These are phyloP conservation scores for Rhizopogon sp. DNA, from an alignment of 768 basidiomycete genomes.

Conservation along the genomic window DNA sequence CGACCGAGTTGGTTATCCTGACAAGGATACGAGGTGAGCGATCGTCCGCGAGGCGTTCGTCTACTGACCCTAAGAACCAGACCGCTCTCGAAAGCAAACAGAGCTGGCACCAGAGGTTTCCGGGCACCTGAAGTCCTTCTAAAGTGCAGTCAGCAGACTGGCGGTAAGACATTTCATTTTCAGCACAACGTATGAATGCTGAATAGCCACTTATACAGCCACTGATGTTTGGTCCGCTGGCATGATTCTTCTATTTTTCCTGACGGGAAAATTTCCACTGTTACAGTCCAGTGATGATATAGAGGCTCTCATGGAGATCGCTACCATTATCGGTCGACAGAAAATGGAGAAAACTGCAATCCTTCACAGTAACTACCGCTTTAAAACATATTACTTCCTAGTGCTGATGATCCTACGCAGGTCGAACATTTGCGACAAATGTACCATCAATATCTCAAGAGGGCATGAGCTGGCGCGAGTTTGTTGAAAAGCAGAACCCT, in stretches of 20 bases:
- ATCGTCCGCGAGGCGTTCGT: not conserved
- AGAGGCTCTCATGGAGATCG: conserved; percentile 95
- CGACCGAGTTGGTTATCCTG: conserved; percentile 74
- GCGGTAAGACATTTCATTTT: conserved; percentile 51
- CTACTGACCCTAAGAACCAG: conserved; percentile 29
- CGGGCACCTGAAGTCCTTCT: conserved; percentile 94
- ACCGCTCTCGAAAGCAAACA: conserved; percentile 85
- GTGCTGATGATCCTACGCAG: conserved; percentile 35
- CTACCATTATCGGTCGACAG: conserved; percentile 75
- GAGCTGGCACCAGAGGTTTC: conserved; percentile 96
- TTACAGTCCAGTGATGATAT: conserved; percentile 93
- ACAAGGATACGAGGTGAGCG: conserved; percentile 65
- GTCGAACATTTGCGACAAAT: conserved; percentile 87
- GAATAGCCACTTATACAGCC: conserved; percentile 42
- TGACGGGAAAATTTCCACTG: conserved; percentile 88
- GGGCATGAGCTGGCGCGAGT: conserved; percentile 64
- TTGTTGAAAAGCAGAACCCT: conserved; percentile 79
- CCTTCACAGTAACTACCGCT: conserved; percentile 68
- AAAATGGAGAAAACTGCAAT: conserved; percentile 83
- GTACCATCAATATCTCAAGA: conserved; percentile 69
- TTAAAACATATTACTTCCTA: not conserved
- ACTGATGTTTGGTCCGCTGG: conserved; percentile 97
- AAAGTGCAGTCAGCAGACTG: conserved; percentile 90
- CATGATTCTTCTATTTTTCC: conserved; percentile 87
- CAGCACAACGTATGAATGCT: conserved; percentile 2